A percentile compares a stretch with the other conserved stretches of the same genome.
Conservation (phyloP, 192 early-diverging fungal species). For the Backusella sp. region DNA sequence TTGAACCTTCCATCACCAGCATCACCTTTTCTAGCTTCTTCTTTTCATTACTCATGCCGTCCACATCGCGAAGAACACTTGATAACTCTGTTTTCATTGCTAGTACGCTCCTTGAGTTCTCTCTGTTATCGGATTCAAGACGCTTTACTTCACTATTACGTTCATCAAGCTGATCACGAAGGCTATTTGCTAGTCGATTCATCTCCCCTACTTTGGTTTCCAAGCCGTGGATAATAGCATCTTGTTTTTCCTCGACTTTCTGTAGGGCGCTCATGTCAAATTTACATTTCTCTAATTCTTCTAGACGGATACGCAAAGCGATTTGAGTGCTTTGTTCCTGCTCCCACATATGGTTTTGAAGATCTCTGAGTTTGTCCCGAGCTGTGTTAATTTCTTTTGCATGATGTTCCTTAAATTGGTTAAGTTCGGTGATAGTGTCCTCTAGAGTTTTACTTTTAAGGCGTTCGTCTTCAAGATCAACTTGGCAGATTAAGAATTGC, state of each 20-base stretch:
- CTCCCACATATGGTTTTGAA: constrained; percentile 26
- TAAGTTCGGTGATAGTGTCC: not conserved
- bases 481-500: not conserved
- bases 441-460: not conserved
- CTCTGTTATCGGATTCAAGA: constrained; percentile 14
- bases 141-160: constrained; percentile 9
- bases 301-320: constrained; percentile 12
- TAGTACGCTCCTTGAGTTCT: constrained; percentile 15
- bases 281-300: constrained; percentile 28
- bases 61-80: constrained; percentile 23
- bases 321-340: constrained; percentile 31
- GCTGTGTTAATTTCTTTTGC: not conserved
- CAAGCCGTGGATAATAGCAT: constrained; percentile 20
- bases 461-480: not conserved
- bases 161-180: constrained; percentile 21
- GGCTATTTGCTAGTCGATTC: not conserved
- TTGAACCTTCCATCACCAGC: constrained; percentile 16
- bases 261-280: constrained; percentile 21
- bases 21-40: constrained; percentile 26
- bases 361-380: not conserved
- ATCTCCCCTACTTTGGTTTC: constrained; percentile 30
- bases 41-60: constrained; percentile 22
- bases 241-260: constrained; percentile 29
- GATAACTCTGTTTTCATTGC: constrained; percentile 16
- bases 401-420: not conserved